Evolutionary conservation across 2,329 filamentous ascomycete genomes (phyloP).

Genomic region (Claviceps africana): DNA sequence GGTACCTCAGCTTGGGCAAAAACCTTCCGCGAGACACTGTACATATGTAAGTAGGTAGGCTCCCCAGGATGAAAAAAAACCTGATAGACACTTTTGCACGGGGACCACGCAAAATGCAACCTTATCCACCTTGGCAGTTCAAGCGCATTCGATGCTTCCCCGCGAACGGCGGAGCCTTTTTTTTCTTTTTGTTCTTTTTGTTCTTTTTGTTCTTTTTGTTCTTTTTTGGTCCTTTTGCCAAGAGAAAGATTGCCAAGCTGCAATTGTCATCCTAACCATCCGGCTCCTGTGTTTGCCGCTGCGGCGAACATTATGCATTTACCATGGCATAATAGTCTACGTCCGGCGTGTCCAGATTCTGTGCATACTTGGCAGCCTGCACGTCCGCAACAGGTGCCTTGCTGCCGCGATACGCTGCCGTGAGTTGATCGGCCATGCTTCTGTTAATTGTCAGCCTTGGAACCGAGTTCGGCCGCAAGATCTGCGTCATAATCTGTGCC

Average conservation of each 20-base stretch:
- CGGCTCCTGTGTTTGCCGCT: not conserved
- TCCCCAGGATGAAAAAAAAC: too few species aligned
- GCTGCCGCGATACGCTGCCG: slow-evolving; percentile 1
- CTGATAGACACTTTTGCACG: too few species aligned
- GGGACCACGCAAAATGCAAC: too few species aligned
- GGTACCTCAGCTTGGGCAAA: too few species aligned
- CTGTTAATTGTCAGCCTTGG: slow-evolving; percentile 6
- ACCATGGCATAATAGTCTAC: slow-evolving; percentile 3
- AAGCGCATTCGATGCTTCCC: too few species aligned
- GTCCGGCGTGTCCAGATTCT: not conserved
- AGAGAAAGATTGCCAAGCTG: too few species aligned
- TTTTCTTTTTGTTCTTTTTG: not conserved
- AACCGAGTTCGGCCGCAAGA: slow-evolving; percentile 13
- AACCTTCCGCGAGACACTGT: too few species aligned
- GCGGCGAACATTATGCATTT: not conserved
- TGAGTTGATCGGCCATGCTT: slow-evolving; percentile 6
- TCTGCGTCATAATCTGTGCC: slow-evolving; percentile 35
- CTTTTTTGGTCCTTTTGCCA: not conserved
- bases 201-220: not conserved
- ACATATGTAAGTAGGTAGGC: too few species aligned
- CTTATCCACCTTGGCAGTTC: too few species aligned
- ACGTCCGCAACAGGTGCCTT: not conserved
- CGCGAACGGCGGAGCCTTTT: too few species aligned
- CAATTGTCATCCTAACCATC: not conserved
- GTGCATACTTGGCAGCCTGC: not conserved